Evolutionary conservation across 495 filamentous ascomycete genomes (phyloP), one percentile per base, ranked within the genome.

Genomic region (Lepidopterella palustris): DNA sequence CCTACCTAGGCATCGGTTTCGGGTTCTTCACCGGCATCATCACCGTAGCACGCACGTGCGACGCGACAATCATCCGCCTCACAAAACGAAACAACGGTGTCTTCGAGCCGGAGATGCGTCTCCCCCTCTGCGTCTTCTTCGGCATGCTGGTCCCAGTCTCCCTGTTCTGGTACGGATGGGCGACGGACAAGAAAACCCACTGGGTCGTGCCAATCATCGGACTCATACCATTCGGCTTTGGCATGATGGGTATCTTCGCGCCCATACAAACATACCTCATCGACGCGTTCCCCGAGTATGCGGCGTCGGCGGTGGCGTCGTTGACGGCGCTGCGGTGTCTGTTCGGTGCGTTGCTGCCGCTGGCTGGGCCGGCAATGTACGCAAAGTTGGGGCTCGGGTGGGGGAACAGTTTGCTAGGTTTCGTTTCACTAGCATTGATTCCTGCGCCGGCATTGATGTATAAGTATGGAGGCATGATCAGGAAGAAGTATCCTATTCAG

Each of bases 121-220:
- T 69, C 4, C 66, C 66, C n/a, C 53, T 55, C 11, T 61, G 59
- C 25, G 53, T 69, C 18, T 59, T 61, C 55, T 66, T 61, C 40
- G 59, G 61, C 35, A 49, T 61, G 15, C 23, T 69, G 18, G 56
- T 69, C 20, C 63, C 63, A 4, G 61, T 66, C 29, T 58, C 53
- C 0, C 58, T 66, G 51, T 69, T 69, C 40, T 66, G 63, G 63
- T 66, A 69, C 45, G 64, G 63, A 25, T 69, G 66, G 66, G 24
- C 63, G 4, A 53, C 64, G 1, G 21, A 69, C 13, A 45, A 60
- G 13, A 32, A 66, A 2, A 45, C 48, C 1, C 66, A 69, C 48
- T 67, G 65, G 68, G 61, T 58, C 25, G 78, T 79, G 26, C 83
- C 84, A 3, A 80, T 85, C 18, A 77, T 87, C 27, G 82, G 83